Evolutionary conservation across 2,329 filamentous ascomycete genomes (phyloP), one percentile per base, ranked within the genome.

Genomic region (Claviceps arundinis): DNA sequence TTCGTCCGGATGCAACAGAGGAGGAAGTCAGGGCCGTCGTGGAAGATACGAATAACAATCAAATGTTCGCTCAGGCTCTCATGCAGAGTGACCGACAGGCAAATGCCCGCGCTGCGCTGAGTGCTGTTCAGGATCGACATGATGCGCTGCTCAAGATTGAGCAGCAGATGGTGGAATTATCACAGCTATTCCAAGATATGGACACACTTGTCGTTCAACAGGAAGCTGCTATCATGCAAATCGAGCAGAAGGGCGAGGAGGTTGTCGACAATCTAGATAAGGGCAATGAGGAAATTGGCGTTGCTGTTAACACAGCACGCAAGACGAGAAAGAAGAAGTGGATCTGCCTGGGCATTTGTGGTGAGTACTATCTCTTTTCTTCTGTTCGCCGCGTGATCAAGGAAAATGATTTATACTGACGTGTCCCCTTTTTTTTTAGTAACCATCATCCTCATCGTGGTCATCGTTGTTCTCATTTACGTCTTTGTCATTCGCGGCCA

Each of bases 311-410:
- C 55, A 95, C 87, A 59, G 91, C 91, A 8, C 77, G 85, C 65
- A 80, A 81, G 60, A 87, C 85, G 49, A 79, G 87, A 60, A 87
- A 82, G 73, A 95, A 94, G 89, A 96, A 96, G 85, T 96, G 89
- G 90, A 90, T 87, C 66, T 95, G 89, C 75, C 71, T 95, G 59
- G 82, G 84, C 62, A 88, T 96, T 62, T 72, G 76, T 60, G 71
- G 77, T 81, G 73, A 60, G 77, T 63, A 19, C 37, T 19, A 43
- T 14, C 1, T 24, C 13, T 3, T 14, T 19, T 4, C 13, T 2
- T 6, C 47, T 41, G 11, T 43, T 34, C 1, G 30, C 30, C 30
- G 19, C 17, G 6, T 24, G 24, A 34, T 13, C 3, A 24, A 11
- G 34, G 16, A 40, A n/a, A 30, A 13, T 19, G 26, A 8, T 44